These are phyloP conservation scores for Ajuga reptans DNA, from an alignment of 305 asterid genomes.

Conservation along the genomic window DNA sequence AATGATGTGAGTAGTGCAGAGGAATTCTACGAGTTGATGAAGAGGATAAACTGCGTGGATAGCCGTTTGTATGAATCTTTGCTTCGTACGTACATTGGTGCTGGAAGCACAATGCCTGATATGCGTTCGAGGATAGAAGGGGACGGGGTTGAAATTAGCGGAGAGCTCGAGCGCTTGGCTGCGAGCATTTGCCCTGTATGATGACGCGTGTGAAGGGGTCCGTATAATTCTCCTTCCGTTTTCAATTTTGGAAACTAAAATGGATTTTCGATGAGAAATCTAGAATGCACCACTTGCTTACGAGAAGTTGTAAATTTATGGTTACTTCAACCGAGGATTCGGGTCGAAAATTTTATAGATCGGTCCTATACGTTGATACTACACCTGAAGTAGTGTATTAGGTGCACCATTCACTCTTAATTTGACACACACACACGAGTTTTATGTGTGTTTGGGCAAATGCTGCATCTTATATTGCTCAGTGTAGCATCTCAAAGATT, in stretches of 20 bases:
- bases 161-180: slow-evolving; percentile 39
- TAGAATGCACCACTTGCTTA: too few species aligned
- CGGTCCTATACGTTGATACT: too few species aligned
- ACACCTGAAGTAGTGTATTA: too few species aligned
- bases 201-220: neutral
- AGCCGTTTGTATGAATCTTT: slow-evolving; percentile 31
- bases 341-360: too few species aligned
- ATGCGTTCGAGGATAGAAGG: slow-evolving; percentile 36
- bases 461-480: too few species aligned
- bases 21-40: slow-evolving; percentile 48
- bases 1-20: slow-evolving; percentile 47
- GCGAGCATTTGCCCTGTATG: slow-evolving; percentile 27
- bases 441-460: too few species aligned
- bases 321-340: neutral
- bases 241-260: neutral
- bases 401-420: too few species aligned
- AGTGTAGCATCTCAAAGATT: too few species aligned
- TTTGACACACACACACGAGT: too few species aligned
- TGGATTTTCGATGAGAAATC: neutral
- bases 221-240: neutral
- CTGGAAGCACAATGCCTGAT: slow-evolving; percentile 30
- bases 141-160: slow-evolving; percentile 42
- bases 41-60: slow-evolving; percentile 41
- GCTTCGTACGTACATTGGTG: slow-evolving; percentile 38
- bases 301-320: too few species aligned